Evolutionary conservation across 352 stramenopile species (phyloP), one percentile per base, ranked within the genome.

Genomic region (Phytophthora ohioensis): DNA sequence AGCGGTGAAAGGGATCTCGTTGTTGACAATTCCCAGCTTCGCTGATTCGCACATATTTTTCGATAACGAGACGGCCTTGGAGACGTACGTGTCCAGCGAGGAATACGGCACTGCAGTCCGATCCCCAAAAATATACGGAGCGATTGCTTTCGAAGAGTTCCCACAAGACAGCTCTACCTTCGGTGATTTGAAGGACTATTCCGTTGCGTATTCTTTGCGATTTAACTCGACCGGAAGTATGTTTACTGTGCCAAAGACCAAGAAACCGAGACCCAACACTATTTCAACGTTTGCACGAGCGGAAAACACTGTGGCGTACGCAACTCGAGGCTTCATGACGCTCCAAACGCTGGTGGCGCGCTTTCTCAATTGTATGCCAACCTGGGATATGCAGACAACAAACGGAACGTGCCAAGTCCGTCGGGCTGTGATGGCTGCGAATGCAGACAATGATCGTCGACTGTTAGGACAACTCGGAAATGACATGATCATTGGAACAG

Each of bases 281-380:
- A 38, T 71, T 12, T 53, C 48, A 49, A 68, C 64, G 8, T 75
- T 75, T 49, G 55, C 51, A 11, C 39, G 51, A 48, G 49, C 62
- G 0, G 54, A 62, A 4, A 57, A 73, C 55, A 78, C 64, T 4
- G 69, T 86, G 57, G 66, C 63, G n/a, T 93, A 94, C 55, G 46
- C 82, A 17, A 90, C 75, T 9, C 69, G 68, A 8, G 87, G 87
- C 5, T 94, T 94, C 54, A 80, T 93, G 64, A 92, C 84, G 21
- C 76, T 95, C 3, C 88, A 95, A 57, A 95, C 88, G 0, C 54
- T 77, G 1, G 79, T 95, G 31, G 79, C 80, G 32, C 75, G 84
- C 4, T 86, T 94, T 34, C 60, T 93, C 30, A 91, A 89, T 61
- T 93, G 87, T 32, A 67, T 89, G 11, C 87, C 87, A 8, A 39